Conservation (phyloP, 129 eudicot species). For the carrot (Daucus carota) region DH1_v3.0 NC_030383.2:61914001-61914500, state of each 20-base stretch:
- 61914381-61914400: slow-evolving; percentile 77
- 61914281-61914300: neutral
- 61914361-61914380: slow-evolving; percentile 31
- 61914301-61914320: neutral
- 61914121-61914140: neutral
- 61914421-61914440: slow-evolving; percentile 81
- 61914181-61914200: neutral
- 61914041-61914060: neutral
- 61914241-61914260: neutral
- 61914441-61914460: slow-evolving; percentile 88
- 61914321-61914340: neutral
- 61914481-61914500: too few relatives aligned
- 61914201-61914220: neutral
- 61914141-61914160: neutral
- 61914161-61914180: neutral
- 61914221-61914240: neutral
- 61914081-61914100: neutral
- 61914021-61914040: neutral
- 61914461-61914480: neutral
- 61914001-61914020: neutral
- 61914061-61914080: neutral
- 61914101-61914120: neutral
- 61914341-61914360: slow-evolving; percentile 4
- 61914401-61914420: slow-evolving; percentile 90
- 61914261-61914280: slow-evolving; percentile 5